A percentile compares a stretch with the other conserved stretches of the same genome.
Conservation (phyloP, 1,284 basidiomycete species). For the Cystobasidium pallidum region DNA sequence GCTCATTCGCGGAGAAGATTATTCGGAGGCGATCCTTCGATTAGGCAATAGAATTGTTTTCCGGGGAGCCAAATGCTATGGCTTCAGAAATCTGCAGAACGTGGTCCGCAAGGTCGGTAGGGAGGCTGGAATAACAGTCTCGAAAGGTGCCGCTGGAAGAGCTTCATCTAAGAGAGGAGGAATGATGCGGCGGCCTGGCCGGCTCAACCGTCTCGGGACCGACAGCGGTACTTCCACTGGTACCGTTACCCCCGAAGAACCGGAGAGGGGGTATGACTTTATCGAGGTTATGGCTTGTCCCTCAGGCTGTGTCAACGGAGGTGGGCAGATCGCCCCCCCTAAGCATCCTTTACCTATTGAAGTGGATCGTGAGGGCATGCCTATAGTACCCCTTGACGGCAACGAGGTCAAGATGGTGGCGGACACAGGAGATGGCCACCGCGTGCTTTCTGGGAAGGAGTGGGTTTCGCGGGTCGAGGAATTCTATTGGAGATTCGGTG, state of each 20-base stretch:
- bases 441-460: constrained; percentile 70
- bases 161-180: constrained; percentile 59
- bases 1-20: constrained; percentile 67
- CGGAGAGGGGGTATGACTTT: constrained; percentile 78
- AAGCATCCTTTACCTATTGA: constrained; percentile 54
- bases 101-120: constrained; percentile 90
- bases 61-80: constrained; percentile 92
- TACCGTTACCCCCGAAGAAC: constrained; percentile 49
- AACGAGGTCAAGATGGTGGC: constrained; percentile 56
- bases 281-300: constrained; percentile 99
- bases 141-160: constrained; percentile 60
- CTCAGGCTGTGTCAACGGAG: constrained; percentile 94
- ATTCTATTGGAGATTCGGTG: constrained; percentile 66
- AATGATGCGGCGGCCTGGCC: constrained; percentile 63
- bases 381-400: constrained; percentile 56
- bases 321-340: constrained; percentile 80
- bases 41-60: constrained; percentile 71
- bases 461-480: constrained; percentile 78
- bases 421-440: constrained; percentile 51
- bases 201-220: constrained; percentile 56
- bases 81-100: constrained; percentile 96
- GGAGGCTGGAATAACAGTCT: constrained; percentile 74
- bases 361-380: constrained; percentile 61
- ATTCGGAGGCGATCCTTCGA: constrained; percentile 67
- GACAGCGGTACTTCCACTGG: constrained; percentile 50